Conservation (phyloP, 495 filamentous ascomycete genomes). For the Aspergillus cavernicola region DNA sequence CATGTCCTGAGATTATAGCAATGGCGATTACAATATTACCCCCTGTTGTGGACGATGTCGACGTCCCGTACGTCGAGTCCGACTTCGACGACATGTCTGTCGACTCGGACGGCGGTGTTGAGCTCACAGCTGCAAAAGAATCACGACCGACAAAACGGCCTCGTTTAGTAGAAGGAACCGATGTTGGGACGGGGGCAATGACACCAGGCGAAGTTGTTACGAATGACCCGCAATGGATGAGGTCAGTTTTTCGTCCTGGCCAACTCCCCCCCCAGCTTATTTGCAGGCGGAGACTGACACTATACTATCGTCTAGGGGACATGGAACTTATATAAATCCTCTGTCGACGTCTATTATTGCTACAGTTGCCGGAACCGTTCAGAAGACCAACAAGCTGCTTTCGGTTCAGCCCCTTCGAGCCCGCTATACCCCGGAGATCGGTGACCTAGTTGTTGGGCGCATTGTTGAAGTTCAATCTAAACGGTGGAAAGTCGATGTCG, state of each 20-base stretch:
- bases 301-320: conserved; percentile 53
- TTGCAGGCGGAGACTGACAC: not conserved
- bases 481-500: conserved; percentile 92
- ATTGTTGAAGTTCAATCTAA: conserved; percentile 87
- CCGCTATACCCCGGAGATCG: conserved; percentile 94
- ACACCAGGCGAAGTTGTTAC: conserved; percentile 90
- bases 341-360: conserved; percentile 67
- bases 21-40: conserved; percentile 84
- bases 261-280: not conserved
- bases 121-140: conserved; percentile 38
- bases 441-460: conserved; percentile 89
- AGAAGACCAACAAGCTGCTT: conserved; percentile 93
- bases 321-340: conserved; percentile 70
- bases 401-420: conserved; percentile 84
- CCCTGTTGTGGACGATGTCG: conserved; percentile 47
- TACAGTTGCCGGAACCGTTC: conserved; percentile 81
- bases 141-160: conserved; percentile 41
- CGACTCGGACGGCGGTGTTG: conserved; percentile 61
- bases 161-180: conserved; percentile 26
- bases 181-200: conserved; percentile 54
- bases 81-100: conserved; percentile 45
- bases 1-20: not conserved
- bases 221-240: conserved; percentile 94
- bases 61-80: conserved; percentile 27
- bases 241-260: conserved; percentile 38